These are phyloP conservation scores for Lentinula raphanica DNA, from an alignment of 768 basidiomycete species.

Conservation along the genomic window DNA sequence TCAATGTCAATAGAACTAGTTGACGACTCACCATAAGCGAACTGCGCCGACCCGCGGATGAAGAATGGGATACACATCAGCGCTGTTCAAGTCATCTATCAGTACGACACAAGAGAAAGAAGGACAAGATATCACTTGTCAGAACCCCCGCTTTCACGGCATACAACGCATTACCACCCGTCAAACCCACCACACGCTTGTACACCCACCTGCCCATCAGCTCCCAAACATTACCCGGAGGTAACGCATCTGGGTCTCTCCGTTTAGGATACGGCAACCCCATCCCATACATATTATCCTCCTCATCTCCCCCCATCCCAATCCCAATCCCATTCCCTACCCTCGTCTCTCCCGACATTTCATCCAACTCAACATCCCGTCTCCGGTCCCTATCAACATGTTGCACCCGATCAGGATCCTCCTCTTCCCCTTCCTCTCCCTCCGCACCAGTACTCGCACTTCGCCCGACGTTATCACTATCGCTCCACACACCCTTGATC, in stretches of 20 bases:
- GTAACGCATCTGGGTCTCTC: constrained; percentile 72
- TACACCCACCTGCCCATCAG: constrained; percentile 42
- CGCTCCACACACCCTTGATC: neutral
- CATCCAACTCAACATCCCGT: neutral
- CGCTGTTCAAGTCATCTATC: constrained; percentile 27
- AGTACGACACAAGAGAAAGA: neutral
- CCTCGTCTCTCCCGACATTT: neutral
- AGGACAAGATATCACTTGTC: constrained; percentile 32
- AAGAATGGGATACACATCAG: constrained; percentile 57
- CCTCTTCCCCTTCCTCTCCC: constrained; percentile 51
- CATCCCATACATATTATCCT: constrained; percentile 19
- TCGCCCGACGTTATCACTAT: neutral
- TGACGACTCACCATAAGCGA: constrained; percentile 49
- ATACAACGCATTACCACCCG: constrained; percentile 58
- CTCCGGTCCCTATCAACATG: neutral
- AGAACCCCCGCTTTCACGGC: constrained; percentile 68
- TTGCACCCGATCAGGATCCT: constrained; percentile 54
- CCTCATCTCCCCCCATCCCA: constrained; percentile 31
- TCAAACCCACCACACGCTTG: constrained; percentile 31
- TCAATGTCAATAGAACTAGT: neutral
- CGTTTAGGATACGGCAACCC: constrained; percentile 38
- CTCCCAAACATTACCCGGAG: constrained; percentile 59
- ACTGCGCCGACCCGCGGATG: constrained; percentile 45
- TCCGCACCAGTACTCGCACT: constrained; percentile 24
- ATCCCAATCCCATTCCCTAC: constrained; percentile 38